phyloP scores from a whole-genome alignment of 345 rosid genomes.

The Rhodamnia rubescens region DNA sequence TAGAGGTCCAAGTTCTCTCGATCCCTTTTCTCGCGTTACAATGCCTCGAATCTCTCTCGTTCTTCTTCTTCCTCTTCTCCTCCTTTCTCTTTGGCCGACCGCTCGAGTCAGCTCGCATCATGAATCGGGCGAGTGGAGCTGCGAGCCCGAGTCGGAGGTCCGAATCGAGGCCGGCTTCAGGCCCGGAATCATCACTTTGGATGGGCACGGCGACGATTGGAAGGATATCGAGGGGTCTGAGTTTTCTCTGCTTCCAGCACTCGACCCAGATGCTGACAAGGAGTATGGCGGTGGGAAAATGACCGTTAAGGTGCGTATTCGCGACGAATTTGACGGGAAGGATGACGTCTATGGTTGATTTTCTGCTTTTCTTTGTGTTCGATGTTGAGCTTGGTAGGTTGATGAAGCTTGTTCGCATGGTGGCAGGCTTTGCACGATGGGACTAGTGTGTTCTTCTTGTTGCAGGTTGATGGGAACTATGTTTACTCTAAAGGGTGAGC shows the following conservation, averaged over 20 bases:
- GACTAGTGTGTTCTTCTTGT: slow-evolving; percentile 58
- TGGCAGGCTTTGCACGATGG: slow-evolving; percentile 91
- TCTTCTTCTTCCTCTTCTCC: neutral
- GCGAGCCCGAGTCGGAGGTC: slow-evolving; percentile 58
- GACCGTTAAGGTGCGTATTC: slow-evolving; percentile 62
- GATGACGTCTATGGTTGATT: too few species aligned
- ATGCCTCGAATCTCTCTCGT: neutral
- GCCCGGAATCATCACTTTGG: slow-evolving; percentile 78
- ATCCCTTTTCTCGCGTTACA: neutral
- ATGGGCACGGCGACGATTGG: slow-evolving; percentile 90
- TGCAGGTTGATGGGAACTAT: slow-evolving; percentile 83
- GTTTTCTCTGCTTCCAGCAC: slow-evolving; percentile 78
- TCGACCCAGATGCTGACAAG: slow-evolving; percentile 78
- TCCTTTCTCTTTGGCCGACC: neutral
- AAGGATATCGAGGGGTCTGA: slow-evolving; percentile 59
- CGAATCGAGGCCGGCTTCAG: slow-evolving; percentile 48
- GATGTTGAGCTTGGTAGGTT: neutral
- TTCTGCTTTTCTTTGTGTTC: neutral
- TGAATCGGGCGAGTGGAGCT: slow-evolving; percentile 85
- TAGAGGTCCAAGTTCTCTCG: neutral
- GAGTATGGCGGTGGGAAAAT: slow-evolving; percentile 63
- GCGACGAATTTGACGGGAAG: too few species aligned
- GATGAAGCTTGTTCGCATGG: neutral
- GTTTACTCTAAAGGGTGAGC: slow-evolving; percentile 73
- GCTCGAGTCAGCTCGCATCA: slow-evolving; percentile 43